phyloP scores from a whole-genome alignment of 2,329 filamentous ascomycete genomes.

The Epichloe typhina region DNA sequence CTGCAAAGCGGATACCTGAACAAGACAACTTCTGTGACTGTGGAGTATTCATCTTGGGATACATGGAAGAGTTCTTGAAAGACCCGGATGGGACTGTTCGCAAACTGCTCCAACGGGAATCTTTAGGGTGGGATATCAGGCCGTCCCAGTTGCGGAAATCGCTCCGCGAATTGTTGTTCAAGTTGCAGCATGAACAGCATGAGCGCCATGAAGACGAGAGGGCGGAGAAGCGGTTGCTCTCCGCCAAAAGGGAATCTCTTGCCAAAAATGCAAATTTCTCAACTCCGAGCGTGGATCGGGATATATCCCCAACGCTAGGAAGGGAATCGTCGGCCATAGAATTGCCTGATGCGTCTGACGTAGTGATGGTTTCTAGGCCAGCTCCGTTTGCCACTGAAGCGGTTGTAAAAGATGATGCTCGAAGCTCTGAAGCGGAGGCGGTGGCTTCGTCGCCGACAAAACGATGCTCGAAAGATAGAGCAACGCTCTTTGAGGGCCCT shows the following conservation, averaged over 20 bases:
- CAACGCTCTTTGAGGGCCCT: slow-evolving; percentile 9
- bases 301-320: not conserved
- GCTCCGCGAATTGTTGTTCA: slow-evolving; percentile 53
- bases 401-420: not conserved
- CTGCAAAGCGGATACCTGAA: slow-evolving; percentile 59
- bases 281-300: not conserved
- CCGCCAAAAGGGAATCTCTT: slow-evolving; percentile 12
- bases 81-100: slow-evolving; percentile 58
- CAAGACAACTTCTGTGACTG: slow-evolving; percentile 85
- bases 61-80: slow-evolving; percentile 68
- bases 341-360: not conserved
- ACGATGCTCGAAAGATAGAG: slow-evolving; percentile 2
- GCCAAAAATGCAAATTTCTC: not conserved
- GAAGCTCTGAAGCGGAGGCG: not conserved
- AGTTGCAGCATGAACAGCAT: slow-evolving; percentile 46
- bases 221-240: slow-evolving; percentile 18
- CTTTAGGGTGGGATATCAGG: slow-evolving; percentile 38
- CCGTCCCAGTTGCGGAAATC: slow-evolving; percentile 46
- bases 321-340: not conserved
- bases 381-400: no score
- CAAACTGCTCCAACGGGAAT: slow-evolving; percentile 50
- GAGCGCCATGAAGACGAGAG: slow-evolving; percentile 23
- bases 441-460: not conserved
- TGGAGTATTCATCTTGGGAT: slow-evolving; percentile 74
- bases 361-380: not conserved